Conservation (phyloP, 1,284 basidiomycete genomes). For the Cutaneotrichosporon mucoides region DNA sequence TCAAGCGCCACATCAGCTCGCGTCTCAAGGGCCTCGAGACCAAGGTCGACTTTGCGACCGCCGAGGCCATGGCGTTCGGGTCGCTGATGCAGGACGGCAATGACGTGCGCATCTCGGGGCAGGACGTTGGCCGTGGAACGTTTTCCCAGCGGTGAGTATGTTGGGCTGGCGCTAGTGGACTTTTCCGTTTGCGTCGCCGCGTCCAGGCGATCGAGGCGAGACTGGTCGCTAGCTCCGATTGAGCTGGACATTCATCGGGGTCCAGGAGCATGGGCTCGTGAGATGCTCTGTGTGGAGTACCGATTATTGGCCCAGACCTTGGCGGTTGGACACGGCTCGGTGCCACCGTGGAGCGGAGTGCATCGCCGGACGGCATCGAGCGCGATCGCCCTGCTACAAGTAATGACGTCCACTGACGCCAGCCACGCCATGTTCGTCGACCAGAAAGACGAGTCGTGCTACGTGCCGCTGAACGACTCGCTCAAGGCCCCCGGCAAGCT, state of each 20-base stretch:
- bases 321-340: no score
- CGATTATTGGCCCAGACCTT: no score
- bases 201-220: no score
- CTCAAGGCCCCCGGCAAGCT: conserved; percentile 59
- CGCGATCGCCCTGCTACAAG: no score
- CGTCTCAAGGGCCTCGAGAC: conserved; percentile 67
- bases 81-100: conserved; percentile 71
- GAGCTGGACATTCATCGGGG: no score
- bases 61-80: conserved; percentile 82
- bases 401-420: not conserved
- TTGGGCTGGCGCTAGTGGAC: not conserved
- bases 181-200: no score
- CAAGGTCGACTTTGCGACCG: conserved; percentile 79
- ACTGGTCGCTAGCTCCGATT: no score
- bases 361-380: no score
- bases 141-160: conserved; percentile 70
- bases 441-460: conserved; percentile 70
- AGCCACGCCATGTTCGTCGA: conserved; percentile 86
- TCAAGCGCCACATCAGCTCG: conserved; percentile 73
- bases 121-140: conserved; percentile 83
- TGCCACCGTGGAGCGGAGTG: no score
- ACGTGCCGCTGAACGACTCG: conserved; percentile 69
- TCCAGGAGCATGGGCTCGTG: no score
- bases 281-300: no score
- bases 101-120: conserved; percentile 79